Evolutionary conservation across 768 basidiomycete genomes (phyloP).

Genomic region (Dentipellis fragilis): DNA sequence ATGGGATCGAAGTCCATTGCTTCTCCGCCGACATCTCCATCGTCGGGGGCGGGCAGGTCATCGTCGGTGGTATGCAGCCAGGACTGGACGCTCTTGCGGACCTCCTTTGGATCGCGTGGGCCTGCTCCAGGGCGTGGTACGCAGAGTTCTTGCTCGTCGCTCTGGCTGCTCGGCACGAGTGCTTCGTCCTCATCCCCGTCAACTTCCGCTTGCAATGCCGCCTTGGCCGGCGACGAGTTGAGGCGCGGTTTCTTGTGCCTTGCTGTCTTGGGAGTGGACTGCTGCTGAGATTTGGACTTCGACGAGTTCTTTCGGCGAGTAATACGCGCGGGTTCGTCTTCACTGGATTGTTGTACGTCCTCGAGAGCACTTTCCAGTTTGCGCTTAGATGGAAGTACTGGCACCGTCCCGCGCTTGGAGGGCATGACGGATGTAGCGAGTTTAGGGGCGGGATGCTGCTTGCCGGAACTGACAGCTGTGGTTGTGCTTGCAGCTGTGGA

Average conservation of each 20-base stretch:
- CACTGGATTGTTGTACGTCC: neutral
- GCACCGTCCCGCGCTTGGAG: neutral
- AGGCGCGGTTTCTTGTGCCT: slow-evolving; percentile 29
- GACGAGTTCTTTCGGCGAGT: neutral
- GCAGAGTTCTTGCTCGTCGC: slow-evolving; percentile 50
- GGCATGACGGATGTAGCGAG: neutral
- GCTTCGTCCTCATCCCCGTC: slow-evolving; percentile 20
- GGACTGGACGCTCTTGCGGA: slow-evolving; percentile 28
- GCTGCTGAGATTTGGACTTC: neutral
- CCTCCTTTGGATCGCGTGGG: slow-evolving; percentile 17
- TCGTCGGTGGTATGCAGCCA: slow-evolving; percentile 29
- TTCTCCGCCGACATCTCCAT: neutral
- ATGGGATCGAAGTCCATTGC: neutral
- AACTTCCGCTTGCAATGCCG: slow-evolving; percentile 4
- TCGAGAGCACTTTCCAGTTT: slow-evolving; percentile 4
- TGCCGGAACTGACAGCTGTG: too few relatives aligned
- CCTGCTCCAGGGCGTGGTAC: slow-evolving; percentile 17
- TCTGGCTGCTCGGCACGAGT: slow-evolving; percentile 55
- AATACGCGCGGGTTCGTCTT: neutral
- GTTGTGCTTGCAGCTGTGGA: too few relatives aligned
- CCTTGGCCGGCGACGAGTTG: slow-evolving; percentile 18
- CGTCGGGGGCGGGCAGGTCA: neutral
- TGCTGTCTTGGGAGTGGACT: neutral
- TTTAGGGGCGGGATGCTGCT: neutral
- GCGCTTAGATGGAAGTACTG: slow-evolving; percentile 5